Base-by-base conservation (phyloP, 2,329 filamentous ascomycete species). In the Colletotrichum filicis region DNA sequence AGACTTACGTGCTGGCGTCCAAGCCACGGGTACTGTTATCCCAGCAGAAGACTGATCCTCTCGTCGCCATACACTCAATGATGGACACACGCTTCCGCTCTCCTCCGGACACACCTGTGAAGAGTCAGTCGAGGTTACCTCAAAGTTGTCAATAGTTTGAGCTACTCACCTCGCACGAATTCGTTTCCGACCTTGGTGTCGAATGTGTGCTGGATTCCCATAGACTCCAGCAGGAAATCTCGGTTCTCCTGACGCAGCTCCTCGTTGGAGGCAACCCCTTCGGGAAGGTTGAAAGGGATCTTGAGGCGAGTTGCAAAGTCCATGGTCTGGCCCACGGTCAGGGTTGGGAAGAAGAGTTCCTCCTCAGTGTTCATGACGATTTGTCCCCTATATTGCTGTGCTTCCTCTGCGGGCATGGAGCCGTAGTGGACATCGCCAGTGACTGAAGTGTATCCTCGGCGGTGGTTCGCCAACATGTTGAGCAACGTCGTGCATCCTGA, bases 351-450 rank as follows among this genome's bases (percentile, higher is more conserved):
- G 77, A 86, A 85, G 3, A 86, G 68, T 73, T 87, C 91, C 78
- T 95, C 93, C 2, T 93, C 91, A 24, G 92, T 94, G 81, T 95
- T 95, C 73, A 94, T 87, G 52, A 93, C 86, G 61, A 92, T 90
- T 75, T 92, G 88, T 2, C 88, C 87, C 1, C 86, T 83, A 75
- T 89, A 91, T 12, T 80, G 84, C 79, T 87, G 84, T 53, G 83
- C 76, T 72, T 84, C 89, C 79, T 77, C 85, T 76, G 81, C 88
- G 82, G 77, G 86, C 83, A 82, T 86, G 73, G 78, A 84, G 67
- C 86, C 91, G 76, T 88, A 92, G 26, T 84, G 82, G 3, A 93
- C 86, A 46, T 92, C 87, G 0, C 92, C 92, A 1, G 85, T 79
- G 2, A 93, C 86, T 2, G 84, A 84, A 53, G 87, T 84, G 75